Percentiles rank a stretch among this genome's conserved stretches.
Evolutionary conservation across 225 moss, liverwort and hornwort genomes (phyloP).

Genomic region (Antitrichia curtipendula): DNA sequence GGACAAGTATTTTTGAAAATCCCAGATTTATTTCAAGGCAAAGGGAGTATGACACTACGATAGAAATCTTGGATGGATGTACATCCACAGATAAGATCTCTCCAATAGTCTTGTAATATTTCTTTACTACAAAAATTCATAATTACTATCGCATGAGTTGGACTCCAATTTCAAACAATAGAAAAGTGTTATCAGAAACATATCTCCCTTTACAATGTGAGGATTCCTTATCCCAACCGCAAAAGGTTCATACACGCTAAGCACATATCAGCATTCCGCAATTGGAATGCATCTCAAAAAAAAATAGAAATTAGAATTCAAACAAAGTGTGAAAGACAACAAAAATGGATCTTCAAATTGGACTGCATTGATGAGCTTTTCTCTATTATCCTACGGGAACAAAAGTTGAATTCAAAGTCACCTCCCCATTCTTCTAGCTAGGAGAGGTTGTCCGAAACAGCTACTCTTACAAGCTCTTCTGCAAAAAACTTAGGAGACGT

Average conservation of each 20-base stretch:
- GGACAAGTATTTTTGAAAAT: no score
- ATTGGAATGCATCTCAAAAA: not conserved
- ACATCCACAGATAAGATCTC: not conserved
- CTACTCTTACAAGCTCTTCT: not conserved
- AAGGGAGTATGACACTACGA: no score
- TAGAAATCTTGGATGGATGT: not conserved
- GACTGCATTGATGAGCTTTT: not conserved
- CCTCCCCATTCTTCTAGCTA: not conserved
- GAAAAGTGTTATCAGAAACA: no score
- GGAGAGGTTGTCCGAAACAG: not conserved
- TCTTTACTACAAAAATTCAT: no score
- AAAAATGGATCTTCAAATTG: not conserved
- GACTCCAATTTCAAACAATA: not conserved
- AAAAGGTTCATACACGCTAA: no score
- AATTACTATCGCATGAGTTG: not conserved
- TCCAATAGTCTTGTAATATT: no score
- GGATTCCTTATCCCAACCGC: no score
- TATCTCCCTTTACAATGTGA: not conserved
- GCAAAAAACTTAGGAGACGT: not conserved
- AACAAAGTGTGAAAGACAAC: not conserved
- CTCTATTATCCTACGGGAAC: not conserved
- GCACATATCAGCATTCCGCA: no score
- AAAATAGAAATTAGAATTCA: not conserved
- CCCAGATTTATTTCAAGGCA: no score
- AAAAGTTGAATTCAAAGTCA: not conserved